Evolutionary conservation across 176 grass and related monocot genomes (phyloP), one percentile per base, ranked within the genome.

Genomic region (sorghum (Sorghum bicolor)): DNA sequence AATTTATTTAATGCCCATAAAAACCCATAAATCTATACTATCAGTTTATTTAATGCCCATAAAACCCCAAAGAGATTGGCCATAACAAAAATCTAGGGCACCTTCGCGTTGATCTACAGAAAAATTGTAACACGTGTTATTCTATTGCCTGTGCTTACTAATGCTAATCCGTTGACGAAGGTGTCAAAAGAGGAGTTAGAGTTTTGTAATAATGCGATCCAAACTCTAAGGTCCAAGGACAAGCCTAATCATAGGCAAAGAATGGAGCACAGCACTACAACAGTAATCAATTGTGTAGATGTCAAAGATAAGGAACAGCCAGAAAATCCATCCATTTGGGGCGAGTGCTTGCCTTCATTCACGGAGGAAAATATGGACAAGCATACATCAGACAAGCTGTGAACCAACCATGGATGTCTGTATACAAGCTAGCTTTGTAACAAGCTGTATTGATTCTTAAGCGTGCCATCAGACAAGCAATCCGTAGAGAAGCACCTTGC

Each of bases 361-460:
- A 57, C 78, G 78, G 85, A 75, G 78, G 78, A 87, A 87, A 87
- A 67, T 12, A 24, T 65, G 45, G 55, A 41, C 12, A 28, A 55
- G 24, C 6, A 39, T 32, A 38, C 38, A 31, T 64, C 6, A 8
- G 44, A 48, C 5, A 50, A 25, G 14, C 64, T 39, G 40, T 80
- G 57, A 47, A 50, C 40, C 22, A 24, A 64, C 53, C 37, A 79
- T 19, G 41, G 12, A 60, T 45, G 36, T 65, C 78, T 45, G 43
- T 20, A 34, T 34, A 47, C 43, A 9, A 31, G 26, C 55, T 83
- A 74, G 28, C 39, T 74, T 19, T 32, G 39, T 74, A 64, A 33
- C 53, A 19, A 37, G 5, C 0, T 11, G 37, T 43, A 11, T 13
- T 43, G 10, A 43, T 45, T 11, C 43, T 45, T 45, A 45, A 45